A percentile compares a stretch with the other conserved stretches of the same genome.
Conservation (phyloP, 768 basidiomycete genomes). For the Paxillus ammoniavirescens region DNA sequence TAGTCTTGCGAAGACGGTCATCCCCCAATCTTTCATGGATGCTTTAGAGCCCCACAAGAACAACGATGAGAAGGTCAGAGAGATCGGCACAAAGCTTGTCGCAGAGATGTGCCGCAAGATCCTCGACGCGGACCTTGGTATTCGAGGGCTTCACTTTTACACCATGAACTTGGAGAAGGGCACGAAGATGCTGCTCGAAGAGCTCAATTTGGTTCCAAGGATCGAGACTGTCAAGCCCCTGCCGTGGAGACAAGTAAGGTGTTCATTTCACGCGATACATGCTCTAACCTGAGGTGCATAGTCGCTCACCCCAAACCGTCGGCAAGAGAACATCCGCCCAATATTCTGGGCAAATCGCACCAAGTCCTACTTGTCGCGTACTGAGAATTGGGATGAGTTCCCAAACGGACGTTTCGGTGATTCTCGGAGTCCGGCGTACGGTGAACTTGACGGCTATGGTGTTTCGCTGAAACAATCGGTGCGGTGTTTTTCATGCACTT, state of each 20-base stretch:
- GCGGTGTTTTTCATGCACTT: constrained; percentile 16
- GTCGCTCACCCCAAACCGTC: constrained; percentile 90
- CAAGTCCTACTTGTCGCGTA: constrained; percentile 92
- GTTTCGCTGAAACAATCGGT: constrained; percentile 90
- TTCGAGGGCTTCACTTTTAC: constrained; percentile 92
- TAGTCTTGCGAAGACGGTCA: constrained; percentile 70
- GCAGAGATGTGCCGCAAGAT: constrained; percentile 93
- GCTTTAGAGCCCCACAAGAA: constrained; percentile 84
- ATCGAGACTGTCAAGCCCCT: constrained; percentile 92
- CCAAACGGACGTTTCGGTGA: constrained; percentile 99
- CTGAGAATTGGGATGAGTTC: constrained; percentile 99
- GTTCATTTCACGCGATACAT: constrained; percentile 1
- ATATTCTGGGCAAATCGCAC: constrained; percentile 99
- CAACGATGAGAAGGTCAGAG: constrained; percentile 90
- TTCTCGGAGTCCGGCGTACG: constrained; percentile 95
- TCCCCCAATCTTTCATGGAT: constrained; percentile 75
- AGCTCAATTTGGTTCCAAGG: constrained; percentile 83
- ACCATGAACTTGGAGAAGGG: constrained; percentile 98
- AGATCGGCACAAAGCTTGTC: constrained; percentile 90
- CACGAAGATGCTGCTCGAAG: constrained; percentile 92
- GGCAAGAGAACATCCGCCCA: constrained; percentile 90
- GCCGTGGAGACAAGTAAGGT: constrained; percentile 89
- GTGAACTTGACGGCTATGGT: constrained; percentile 96
- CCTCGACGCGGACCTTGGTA: constrained; percentile 73
- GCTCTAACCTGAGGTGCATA: constrained; percentile 27